These are phyloP conservation scores for Acacia crassicarpa DNA, from an alignment of 306 rosid genomes.

Conservation along the genomic window DNA sequence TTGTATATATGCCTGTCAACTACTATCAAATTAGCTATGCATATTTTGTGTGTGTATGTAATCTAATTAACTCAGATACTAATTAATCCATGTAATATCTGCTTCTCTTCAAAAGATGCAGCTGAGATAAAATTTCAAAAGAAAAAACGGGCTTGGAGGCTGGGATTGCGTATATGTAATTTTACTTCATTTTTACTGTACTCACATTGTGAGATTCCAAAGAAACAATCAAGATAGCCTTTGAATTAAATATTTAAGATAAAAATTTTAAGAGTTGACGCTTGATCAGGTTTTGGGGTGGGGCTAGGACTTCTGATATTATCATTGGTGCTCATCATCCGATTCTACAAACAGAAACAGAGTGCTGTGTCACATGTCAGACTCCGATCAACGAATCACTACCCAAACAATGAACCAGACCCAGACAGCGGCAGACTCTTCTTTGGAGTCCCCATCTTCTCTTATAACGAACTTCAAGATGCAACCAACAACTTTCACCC, in stretches of 20 bases:
- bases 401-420: constrained; percentile 15
- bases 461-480: constrained; percentile 52
- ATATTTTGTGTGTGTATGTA: no score
- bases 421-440: constrained; percentile 32
- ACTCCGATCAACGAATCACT: neutral
- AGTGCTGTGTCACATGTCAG: neutral
- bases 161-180: neutral
- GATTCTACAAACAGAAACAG: constrained; percentile 18
- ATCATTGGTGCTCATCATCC: constrained; percentile 17
- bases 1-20: neutral
- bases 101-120: no score
- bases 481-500: constrained; percentile 58
- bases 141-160: neutral
- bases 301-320: constrained; percentile 22
- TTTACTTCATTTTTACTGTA: neutral
- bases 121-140: no score
- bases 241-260: no score
- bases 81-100: no score
- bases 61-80: neutral
- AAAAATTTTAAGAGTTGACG: neutral
- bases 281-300: constrained; percentile 17
- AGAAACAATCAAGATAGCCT: no score
- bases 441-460: constrained; percentile 50
- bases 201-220: neutral
- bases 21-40: neutral